Evolutionary conservation across 2,329 filamentous ascomycete species (phyloP).

Genomic region (Arachnopeziza araneosa): DNA sequence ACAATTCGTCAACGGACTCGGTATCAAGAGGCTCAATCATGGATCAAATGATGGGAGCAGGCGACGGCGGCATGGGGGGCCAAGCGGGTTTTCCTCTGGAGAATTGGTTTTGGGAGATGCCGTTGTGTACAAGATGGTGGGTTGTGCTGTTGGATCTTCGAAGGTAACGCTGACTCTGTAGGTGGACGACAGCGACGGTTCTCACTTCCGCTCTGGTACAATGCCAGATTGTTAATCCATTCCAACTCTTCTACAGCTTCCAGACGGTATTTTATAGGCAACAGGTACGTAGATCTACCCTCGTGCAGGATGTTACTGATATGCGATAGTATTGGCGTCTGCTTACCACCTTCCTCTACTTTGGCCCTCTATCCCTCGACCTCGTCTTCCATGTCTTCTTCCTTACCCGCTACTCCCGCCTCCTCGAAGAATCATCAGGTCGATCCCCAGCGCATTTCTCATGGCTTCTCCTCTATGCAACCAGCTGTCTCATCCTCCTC

Average conservation of each 20-base stretch:
- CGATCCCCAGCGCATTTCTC: slow-evolving; percentile 89
- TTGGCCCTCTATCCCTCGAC: slow-evolving; percentile 88
- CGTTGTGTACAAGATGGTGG: slow-evolving; percentile 79
- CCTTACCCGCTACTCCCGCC: slow-evolving; percentile 88
- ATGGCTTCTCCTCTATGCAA: slow-evolving; percentile 87
- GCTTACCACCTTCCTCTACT: slow-evolving; percentile 95
- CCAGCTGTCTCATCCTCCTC: slow-evolving; percentile 69
- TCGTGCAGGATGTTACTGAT: not conserved
- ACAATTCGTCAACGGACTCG: not conserved
- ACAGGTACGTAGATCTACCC: slow-evolving; percentile 55
- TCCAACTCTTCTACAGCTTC: slow-evolving; percentile 96
- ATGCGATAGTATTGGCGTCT: slow-evolving; percentile 81
- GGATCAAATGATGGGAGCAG: slow-evolving; percentile 33
- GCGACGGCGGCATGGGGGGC: slow-evolving; percentile 36
- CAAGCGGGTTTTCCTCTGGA: slow-evolving; percentile 73
- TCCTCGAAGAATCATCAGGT: slow-evolving; percentile 91
- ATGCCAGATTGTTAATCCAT: slow-evolving; percentile 86
- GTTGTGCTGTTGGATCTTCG: not conserved
- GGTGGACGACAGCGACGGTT: slow-evolving; percentile 88
- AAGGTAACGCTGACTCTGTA: not conserved
- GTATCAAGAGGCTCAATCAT: slow-evolving; percentile 13
- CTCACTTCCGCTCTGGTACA: slow-evolving; percentile 85
- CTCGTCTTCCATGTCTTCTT: slow-evolving; percentile 98
- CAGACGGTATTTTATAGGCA: slow-evolving; percentile 85
- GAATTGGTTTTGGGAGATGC: slow-evolving; percentile 99